phyloP scores from a whole-genome alignment of 1,139 yeast genomes.

The Kluyveromyces marxianus region DNA sequence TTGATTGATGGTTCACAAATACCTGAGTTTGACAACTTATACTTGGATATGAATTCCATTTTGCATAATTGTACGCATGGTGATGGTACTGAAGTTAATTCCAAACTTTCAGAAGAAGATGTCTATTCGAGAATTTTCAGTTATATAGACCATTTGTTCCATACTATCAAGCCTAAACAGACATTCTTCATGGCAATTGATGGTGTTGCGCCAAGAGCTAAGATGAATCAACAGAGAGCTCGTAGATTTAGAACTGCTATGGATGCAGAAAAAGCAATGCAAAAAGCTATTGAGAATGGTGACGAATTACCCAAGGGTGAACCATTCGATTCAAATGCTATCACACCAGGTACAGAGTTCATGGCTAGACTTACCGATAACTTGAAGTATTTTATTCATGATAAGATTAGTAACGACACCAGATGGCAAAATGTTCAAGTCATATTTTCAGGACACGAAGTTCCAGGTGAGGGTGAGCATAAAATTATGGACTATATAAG shows the following conservation, averaged over 20 bases:
- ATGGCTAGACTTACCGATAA: conserved; percentile 86
- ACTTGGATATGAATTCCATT: conserved; percentile 96
- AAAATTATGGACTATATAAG: conserved; percentile 93
- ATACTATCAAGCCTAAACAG: conserved; percentile 77
- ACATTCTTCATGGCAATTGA: conserved; percentile 93
- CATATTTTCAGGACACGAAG: conserved; percentile 89
- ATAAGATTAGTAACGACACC: conserved; percentile 77
- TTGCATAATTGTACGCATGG: conserved; percentile 89
- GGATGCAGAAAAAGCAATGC: conserved; percentile 69
- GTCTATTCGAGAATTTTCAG: conserved; percentile 90
- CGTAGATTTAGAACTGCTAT: conserved; percentile 93
- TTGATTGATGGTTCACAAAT: conserved; percentile 75
- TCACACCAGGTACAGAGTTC: conserved; percentile 97
- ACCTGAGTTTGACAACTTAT: conserved; percentile 91
- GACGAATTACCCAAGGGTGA: conserved; percentile 46
- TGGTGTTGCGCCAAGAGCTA: conserved; percentile 98
- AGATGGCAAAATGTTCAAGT: conserved; percentile 86
- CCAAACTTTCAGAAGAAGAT: conserved; percentile 76
- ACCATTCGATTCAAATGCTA: conserved; percentile 94
- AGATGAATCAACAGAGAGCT: conserved; percentile 96
- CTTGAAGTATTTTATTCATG: conserved; percentile 82
- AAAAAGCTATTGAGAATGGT: conserved; percentile 41
- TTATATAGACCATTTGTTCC: conserved; percentile 89
- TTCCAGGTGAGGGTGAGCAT: conserved; percentile 99
- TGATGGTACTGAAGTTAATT: conserved; percentile 52